Percentiles rank a stretch among this genome's conserved stretches.
phyloP scores from a whole-genome alignment of 176 grass and related monocot genomes.

The Phyllostachys edulis region DNA sequence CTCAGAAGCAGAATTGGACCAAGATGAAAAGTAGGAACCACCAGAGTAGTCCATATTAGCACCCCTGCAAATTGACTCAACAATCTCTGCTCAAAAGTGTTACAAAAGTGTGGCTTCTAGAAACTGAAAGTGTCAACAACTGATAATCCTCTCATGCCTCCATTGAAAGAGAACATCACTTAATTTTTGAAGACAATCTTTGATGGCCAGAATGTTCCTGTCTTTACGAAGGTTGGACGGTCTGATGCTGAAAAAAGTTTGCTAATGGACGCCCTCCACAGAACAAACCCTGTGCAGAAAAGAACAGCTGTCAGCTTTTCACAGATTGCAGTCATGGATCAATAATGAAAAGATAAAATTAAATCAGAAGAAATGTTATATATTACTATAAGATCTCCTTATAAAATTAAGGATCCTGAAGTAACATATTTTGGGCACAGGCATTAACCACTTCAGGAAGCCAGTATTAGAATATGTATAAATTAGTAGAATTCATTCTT shows the following conservation, averaged over 20 bases:
- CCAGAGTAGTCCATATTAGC: slow-evolving; percentile 39
- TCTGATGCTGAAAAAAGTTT: neutral
- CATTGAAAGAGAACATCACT: slow-evolving; percentile 7
- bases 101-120: slow-evolving; percentile 17
- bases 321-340: slow-evolving; percentile 20
- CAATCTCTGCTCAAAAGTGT: slow-evolving; percentile 23
- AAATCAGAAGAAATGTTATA: neutral
- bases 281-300: neutral
- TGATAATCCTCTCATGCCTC: slow-evolving; percentile 24
- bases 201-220: slow-evolving; percentile 4
- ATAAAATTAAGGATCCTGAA: neutral
- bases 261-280: neutral
- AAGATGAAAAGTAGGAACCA: slow-evolving; percentile 49
- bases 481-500: neutral
- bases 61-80: neutral
- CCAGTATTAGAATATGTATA: slow-evolving; percentile 19
- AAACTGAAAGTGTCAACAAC: slow-evolving; percentile 2
- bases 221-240: slow-evolving; percentile 2
- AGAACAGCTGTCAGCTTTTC: slow-evolving; percentile 27
- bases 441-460: slow-evolving; percentile 26
- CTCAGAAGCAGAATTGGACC: slow-evolving; percentile 43
- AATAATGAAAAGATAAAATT: slow-evolving; percentile 16
- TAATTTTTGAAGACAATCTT: neutral
- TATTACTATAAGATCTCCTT: neutral
- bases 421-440: slow-evolving; percentile 6